Conservation (phyloP, 2,329 filamentous ascomycete species). For the Penicillium sp. region DNA sequence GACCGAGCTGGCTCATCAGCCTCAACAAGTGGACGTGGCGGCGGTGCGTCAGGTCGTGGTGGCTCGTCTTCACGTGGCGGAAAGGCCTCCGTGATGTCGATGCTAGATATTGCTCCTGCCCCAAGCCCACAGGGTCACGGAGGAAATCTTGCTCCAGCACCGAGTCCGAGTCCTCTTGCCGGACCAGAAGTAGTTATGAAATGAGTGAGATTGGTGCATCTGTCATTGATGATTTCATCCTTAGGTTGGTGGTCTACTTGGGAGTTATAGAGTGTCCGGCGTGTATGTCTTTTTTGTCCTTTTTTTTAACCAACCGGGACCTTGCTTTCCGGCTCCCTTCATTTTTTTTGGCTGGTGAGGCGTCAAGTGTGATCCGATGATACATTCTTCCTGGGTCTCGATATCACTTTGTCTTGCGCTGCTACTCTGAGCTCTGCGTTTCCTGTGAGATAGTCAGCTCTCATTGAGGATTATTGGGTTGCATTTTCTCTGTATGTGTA, state of each 20-base stretch:
- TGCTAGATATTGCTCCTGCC: constrained; percentile 35
- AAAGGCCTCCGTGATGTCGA: constrained; percentile 20
- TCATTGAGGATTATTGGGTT: neutral
- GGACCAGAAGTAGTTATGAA: constrained; percentile 36
- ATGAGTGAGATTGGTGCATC: constrained; percentile 16
- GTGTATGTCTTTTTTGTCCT: neutral
- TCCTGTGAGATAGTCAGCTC: neutral
- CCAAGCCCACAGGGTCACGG: constrained; percentile 29
- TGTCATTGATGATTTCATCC: neutral
- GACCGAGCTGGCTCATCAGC: constrained; percentile 55
- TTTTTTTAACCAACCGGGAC: neutral
- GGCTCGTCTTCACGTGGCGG: constrained; percentile 10
- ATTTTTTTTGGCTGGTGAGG: neutral
- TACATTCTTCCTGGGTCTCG: neutral
- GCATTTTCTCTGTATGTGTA: neutral
- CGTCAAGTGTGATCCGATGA: neutral
- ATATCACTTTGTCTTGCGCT: neutral
- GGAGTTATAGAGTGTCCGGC: neutral
- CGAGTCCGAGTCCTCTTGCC: constrained; percentile 30
- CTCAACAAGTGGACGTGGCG: constrained; percentile 33
- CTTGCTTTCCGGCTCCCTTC: neutral
- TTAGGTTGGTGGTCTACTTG: neutral
- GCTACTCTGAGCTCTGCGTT: neutral
- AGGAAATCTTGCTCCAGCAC: constrained; percentile 19
- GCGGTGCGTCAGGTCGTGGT: constrained; percentile 27